Evolutionary conservation across 768 basidiomycete genomes (phyloP), one percentile per base, ranked within the genome.

Genomic region (Phaeolepiota aurea): DNA sequence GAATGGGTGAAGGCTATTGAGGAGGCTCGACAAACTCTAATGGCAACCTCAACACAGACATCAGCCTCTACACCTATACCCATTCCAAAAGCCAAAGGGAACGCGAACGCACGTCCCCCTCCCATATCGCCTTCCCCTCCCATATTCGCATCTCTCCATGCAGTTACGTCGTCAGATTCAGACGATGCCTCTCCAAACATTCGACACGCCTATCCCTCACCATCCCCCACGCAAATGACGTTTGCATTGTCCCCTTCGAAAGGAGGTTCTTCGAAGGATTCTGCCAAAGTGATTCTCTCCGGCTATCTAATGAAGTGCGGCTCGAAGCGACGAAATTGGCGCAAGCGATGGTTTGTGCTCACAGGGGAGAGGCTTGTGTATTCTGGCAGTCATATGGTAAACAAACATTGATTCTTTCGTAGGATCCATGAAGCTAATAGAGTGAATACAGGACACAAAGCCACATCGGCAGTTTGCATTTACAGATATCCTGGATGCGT

Each of bases 291-390:
- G 28, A 82, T 99, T 28, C 57, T 94, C 3, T 79, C 80, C 14
- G 91, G 92, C 1, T 99, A 98, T 59, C 68, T 99, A 46, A 91
- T 93, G 87, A 98, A 98, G 55, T 92, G 90, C 59, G 92, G 90
- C 19, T 82, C 83, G 32, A 90, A 93, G 50, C 77, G 94, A 54
- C 83, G 87, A 52, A 88, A 79, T 49, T 99, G 96, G 96, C 75
- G 91, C 42, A 98, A 99, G 62, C 68, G 96, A 20, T 98, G 93
- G 94, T 98, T 99, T 53, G 81, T 88, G 25, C 67, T 99, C n/a
- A 90, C 82, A 28, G 80, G 81, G 28, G 88, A 91, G 52, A 86
- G 81, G 54, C 64, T 99, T 40, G 65, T 89, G 23, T 99, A 99
- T 65, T 82, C 80, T 7, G 79, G 80, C 37, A 92, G 85, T 57